Evolutionary conservation across 129 eudicot species (phyloP).

Genomic region (Chrysanthemum lavandulifolium): DNA sequence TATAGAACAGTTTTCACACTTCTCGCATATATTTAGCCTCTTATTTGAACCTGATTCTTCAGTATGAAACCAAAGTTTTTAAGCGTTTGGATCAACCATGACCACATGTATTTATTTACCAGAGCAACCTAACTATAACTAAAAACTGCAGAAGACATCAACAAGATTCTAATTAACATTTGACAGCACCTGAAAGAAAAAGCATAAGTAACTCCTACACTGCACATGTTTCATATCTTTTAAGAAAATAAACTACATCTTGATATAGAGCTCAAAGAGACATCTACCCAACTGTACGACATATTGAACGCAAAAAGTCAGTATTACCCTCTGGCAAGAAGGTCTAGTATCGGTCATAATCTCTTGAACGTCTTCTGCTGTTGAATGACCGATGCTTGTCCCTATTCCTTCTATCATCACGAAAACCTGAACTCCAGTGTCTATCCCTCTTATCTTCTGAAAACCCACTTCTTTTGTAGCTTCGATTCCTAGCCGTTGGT

Average conservation of each 20-base stretch:
- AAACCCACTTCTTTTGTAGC: conserved; percentile 42
- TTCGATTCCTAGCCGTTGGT: conserved; percentile 43
- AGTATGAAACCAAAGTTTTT: not conserved
- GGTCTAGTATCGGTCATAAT: conserved; percentile 2
- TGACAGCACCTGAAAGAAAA: conserved; percentile 4
- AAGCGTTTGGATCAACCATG: conserved; percentile 2
- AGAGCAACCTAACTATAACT: conserved; percentile 5
- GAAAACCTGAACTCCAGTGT: conserved; percentile 22
- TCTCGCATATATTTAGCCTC: not conserved
- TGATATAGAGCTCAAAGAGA: conserved; percentile 16
- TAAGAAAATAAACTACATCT: conserved; percentile 12
- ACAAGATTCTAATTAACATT: not conserved
- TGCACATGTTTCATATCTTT: conserved; percentile 24
- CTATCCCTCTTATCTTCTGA: conserved; percentile 44
- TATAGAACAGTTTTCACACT: no score
- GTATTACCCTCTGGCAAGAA: conserved; percentile 1
- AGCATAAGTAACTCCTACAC: conserved; percentile 1
- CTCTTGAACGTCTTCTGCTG: conserved; percentile 20
- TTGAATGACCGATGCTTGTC: conserved; percentile 23
- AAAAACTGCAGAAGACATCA: conserved; percentile 4
- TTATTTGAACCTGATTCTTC: not conserved
- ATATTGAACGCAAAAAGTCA: conserved; percentile 2
- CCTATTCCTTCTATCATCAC: conserved; percentile 23
- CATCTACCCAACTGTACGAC: conserved; percentile 32
- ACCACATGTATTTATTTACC: not conserved